Evolutionary conservation across 83 land plant genomes (phyloP).

Genomic region (Picea engelmannii): DNA sequence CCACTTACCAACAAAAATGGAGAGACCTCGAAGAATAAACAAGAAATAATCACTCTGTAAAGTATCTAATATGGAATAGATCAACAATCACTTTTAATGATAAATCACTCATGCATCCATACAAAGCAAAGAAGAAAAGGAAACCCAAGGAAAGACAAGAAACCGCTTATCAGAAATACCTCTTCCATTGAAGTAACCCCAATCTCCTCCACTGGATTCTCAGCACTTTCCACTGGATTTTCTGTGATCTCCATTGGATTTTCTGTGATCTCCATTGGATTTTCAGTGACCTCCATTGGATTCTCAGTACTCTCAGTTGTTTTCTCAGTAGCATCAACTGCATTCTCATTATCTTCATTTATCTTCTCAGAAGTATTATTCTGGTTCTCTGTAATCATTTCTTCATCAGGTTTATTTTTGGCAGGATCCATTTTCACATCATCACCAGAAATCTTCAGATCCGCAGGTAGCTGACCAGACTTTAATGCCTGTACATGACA

Average conservation of each 20-base stretch:
- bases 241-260: background rate
- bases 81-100: background rate
- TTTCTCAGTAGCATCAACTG: background rate
- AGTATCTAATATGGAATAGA: background rate
- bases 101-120: background rate
- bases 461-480: constrained; percentile 78
- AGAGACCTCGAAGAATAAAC: background rate
- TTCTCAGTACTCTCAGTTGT: background rate
- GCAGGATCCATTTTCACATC: background rate
- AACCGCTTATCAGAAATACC: background rate
- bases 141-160: background rate
- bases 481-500: constrained; percentile 52
- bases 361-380: constrained; percentile 21
- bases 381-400: constrained; percentile 26
- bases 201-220: background rate
- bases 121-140: background rate
- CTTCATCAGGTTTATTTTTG: constrained; percentile 15
- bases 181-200: constrained; percentile 9
- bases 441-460: constrained; percentile 38
- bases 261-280: background rate
- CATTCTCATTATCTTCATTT: constrained; percentile 19
- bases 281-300: background rate
- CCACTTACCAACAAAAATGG: no score
- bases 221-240: background rate
- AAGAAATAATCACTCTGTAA: background rate